Evolutionary conservation across 352 stramenopile genomes (phyloP), one percentile per base, ranked within the genome.

Genomic region (Blastocystis sp.): DNA sequence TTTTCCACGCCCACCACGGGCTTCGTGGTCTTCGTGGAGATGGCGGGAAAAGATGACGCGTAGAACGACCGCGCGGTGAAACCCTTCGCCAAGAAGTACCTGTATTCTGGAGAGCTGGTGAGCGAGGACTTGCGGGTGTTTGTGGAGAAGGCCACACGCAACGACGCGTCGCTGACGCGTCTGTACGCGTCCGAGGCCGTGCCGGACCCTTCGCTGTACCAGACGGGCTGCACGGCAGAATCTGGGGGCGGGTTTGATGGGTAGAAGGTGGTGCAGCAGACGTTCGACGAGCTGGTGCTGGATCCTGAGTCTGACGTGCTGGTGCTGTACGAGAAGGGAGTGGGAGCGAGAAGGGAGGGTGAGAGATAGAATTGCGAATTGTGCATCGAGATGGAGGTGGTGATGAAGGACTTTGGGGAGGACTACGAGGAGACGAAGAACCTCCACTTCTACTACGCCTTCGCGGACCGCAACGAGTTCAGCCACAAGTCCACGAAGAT

Each of bases 251-350:
- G 3, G 52, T 2, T 59, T 41, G 40, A 19, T 52, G 28, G 2
- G 41, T 67, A 84, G 74, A 84, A 84, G 48, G 56, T 64, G n/a
- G 74, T 84, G 38, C 74, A 84, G 53, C 74, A 52, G 74, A 84
- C 74, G 38, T 84, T 62, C 21, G 74, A 84, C n/a, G n/a, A 38
- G 17, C n/a, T 69, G 43, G 74, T 84, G 59, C 34, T 84, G 52
- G 28, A 84, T 48, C 74, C 74, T 14, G 38, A 62, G 3, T 48
- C 38, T 19, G 74, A 84, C 60, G 74, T 84, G 38, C 45, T 84
- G 59, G 74, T 84, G 19, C 52, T 84, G 56, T 84, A 84, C 21
- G 61, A 70, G 53, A 64, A 34, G 21, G 56, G 53, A 7, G 74
- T 84, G 69, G 2, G 52, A 10, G 53, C 2, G 9, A 4, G 23